Evolutionary conservation across 2,329 filamentous ascomycete genomes (phyloP).

Genomic region (Fusarium chuoi): DNA sequence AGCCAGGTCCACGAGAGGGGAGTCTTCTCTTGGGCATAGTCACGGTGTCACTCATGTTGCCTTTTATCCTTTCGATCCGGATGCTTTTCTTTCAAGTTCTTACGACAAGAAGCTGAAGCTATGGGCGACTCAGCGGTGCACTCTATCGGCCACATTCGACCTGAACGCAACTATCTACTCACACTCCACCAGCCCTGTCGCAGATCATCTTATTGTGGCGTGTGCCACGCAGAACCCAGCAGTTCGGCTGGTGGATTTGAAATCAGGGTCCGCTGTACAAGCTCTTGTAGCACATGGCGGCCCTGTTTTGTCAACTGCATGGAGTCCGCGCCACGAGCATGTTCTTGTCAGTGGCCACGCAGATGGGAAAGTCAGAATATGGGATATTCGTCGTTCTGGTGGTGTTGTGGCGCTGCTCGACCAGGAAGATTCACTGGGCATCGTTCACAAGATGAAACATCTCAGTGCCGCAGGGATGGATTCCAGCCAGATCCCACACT

Average conservation of each 20-base stretch:
- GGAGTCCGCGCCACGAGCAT: slow-evolving; percentile 85
- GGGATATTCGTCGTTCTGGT: slow-evolving; percentile 85
- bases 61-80: slow-evolving; percentile 82
- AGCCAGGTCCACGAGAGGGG: slow-evolving; percentile 52
- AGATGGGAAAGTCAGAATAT: slow-evolving; percentile 85
- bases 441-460: slow-evolving; percentile 58
- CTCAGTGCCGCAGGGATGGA: slow-evolving; percentile 46
- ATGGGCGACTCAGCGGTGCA: slow-evolving; percentile 73
- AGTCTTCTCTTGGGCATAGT: slow-evolving; percentile 60
- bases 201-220: slow-evolving; percentile 81
- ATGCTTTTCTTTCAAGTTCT: slow-evolving; percentile 79
- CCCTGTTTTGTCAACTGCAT: slow-evolving; percentile 75
- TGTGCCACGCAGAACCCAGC: slow-evolving; percentile 88
- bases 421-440: slow-evolving; percentile 82
- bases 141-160: slow-evolving; percentile 72
- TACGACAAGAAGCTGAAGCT: slow-evolving; percentile 82
- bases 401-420: slow-evolving; percentile 82
- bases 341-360: slow-evolving; percentile 85
- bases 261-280: slow-evolving; percentile 79
- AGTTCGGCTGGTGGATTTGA: slow-evolving; percentile 86
- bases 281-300: slow-evolving; percentile 75
- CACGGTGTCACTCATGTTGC: slow-evolving; percentile 80
- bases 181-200: slow-evolving; percentile 79
- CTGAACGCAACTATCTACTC: slow-evolving; percentile 77
- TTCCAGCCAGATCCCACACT: slow-evolving; percentile 47